Conservation (phyloP, 768 basidiomycete genomes). For the Rhodotorula sphaerocarpa region DNA sequence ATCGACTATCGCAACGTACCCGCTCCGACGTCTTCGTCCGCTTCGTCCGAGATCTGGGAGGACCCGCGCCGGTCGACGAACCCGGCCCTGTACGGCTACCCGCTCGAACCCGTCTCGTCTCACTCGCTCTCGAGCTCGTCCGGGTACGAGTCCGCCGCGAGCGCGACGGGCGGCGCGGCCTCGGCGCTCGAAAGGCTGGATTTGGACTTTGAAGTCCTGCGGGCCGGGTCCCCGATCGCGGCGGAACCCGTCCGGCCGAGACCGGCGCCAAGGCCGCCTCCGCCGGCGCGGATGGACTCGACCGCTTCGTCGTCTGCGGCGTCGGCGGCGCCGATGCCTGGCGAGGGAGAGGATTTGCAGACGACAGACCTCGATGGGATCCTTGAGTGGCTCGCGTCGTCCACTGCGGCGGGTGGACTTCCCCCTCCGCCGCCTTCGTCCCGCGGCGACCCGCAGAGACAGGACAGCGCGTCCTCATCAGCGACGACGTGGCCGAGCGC, state of each 20-base stretch:
- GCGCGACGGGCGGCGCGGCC: conserved; percentile 2
- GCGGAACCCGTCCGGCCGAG: background rate
- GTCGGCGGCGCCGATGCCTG: background rate
- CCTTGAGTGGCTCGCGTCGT: conserved; percentile 28
- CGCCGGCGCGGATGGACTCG: background rate
- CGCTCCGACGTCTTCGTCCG: background rate
- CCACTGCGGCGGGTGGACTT: background rate
- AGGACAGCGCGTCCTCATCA: background rate
- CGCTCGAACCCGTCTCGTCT: conserved; percentile 7
- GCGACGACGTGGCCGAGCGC: conserved; percentile 2
- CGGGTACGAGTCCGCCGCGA: background rate
- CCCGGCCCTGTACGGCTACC: conserved; percentile 16
- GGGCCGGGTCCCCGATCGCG: background rate
- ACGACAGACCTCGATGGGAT: conserved; percentile 18
- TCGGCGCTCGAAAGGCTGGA: conserved; percentile 14
- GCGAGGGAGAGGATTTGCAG: background rate
- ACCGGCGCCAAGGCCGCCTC: too few relatives aligned
- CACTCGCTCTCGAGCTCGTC: background rate
- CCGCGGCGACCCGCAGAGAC: background rate
- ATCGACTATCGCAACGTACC: background rate
- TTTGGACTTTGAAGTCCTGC: conserved; percentile 8
- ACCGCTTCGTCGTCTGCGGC: background rate
- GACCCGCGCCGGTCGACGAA: background rate
- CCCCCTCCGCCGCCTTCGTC: background rate
- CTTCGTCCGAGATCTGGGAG: background rate